A percentile compares a stretch with the other conserved stretches of the same genome.
phyloP scores from a whole-genome alignment of 2,329 filamentous ascomycete species.

The Graphilbum ipis-grandicollis region DNA sequence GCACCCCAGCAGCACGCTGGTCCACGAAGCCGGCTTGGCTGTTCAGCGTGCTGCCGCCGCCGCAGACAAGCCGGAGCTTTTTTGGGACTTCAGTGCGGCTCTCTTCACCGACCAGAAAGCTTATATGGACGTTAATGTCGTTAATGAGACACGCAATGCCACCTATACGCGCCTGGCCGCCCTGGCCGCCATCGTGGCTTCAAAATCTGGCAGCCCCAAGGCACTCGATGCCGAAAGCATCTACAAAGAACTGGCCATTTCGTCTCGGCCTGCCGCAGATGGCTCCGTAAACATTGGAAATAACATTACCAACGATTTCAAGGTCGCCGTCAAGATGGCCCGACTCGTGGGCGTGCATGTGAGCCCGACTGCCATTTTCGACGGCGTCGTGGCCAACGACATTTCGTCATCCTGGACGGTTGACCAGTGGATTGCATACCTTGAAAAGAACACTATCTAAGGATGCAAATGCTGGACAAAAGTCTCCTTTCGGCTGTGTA shows the following conservation, averaged over 20 bases:
- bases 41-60: slow-evolving; percentile 44
- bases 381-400: slow-evolving; percentile 65
- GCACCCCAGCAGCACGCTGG: slow-evolving; percentile 73
- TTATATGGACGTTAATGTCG: slow-evolving; percentile 74
- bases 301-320: slow-evolving; percentile 67
- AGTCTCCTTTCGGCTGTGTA: too few species aligned
- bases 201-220: slow-evolving; percentile 38
- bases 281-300: slow-evolving; percentile 66
- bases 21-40: slow-evolving; percentile 70
- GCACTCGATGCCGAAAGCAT: slow-evolving; percentile 56
- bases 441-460: slow-evolving; percentile 33
- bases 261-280: slow-evolving; percentile 47
- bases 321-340: slow-evolving; percentile 65
- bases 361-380: slow-evolving; percentile 75
- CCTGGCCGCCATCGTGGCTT: slow-evolving; percentile 33
- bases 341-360: slow-evolving; percentile 73
- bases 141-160: slow-evolving; percentile 66
- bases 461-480: too few species aligned
- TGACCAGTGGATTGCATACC: slow-evolving; percentile 75
- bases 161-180: slow-evolving; percentile 68
- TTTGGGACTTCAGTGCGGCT: slow-evolving; percentile 60
- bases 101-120: slow-evolving; percentile 50
- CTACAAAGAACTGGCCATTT: slow-evolving; percentile 50
- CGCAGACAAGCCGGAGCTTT: slow-evolving; percentile 36
- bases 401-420: slow-evolving; percentile 64